Conservation (phyloP, 2,329 filamentous ascomycete species). For the Camillea tinctor region DNA sequence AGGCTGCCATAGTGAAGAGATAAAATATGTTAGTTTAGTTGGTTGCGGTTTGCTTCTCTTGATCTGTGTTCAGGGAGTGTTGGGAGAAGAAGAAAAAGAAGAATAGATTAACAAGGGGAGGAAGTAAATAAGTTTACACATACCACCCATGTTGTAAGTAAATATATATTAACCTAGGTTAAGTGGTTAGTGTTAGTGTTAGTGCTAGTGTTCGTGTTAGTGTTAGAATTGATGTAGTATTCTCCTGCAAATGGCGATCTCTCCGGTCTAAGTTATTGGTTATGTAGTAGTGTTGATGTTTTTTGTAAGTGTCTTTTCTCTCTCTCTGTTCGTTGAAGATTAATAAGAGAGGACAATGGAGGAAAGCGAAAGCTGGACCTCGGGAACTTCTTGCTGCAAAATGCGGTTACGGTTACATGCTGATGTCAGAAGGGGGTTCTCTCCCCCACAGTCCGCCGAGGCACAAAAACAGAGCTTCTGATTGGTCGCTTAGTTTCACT, state of each 20-base stretch:
- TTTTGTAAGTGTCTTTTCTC: constrained; percentile 6
- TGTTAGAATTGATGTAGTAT: too few relatives aligned
- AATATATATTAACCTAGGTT: not conserved
- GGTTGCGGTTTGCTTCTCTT: too few relatives aligned
- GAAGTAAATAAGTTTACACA: constrained; percentile 5
- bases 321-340: too few relatives aligned
- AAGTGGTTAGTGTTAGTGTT: not conserved
- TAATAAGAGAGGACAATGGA: constrained; percentile 2
- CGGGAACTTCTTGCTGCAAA: constrained; percentile 13
- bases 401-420: constrained; percentile 15
- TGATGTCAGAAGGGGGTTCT: constrained; percentile 21
- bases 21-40: not conserved
- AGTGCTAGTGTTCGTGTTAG: too few relatives aligned
- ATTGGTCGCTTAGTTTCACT: constrained; percentile 10
- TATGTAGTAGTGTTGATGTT: not conserved
- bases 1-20: constrained; percentile 38
- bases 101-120: not conserved
- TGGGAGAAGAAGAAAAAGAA: not conserved
- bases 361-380: constrained; percentile 12
- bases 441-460: constrained; percentile 18
- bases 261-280: not conserved
- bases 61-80: not conserved
- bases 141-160: constrained; percentile 28
- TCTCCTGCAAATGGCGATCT: too few relatives aligned
- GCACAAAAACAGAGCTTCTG: not conserved